Evolutionary conservation across 176 grass and related monocot genomes (phyloP), one percentile per base, ranked within the genome.

Genomic region (Bromus sterilis): DNA sequence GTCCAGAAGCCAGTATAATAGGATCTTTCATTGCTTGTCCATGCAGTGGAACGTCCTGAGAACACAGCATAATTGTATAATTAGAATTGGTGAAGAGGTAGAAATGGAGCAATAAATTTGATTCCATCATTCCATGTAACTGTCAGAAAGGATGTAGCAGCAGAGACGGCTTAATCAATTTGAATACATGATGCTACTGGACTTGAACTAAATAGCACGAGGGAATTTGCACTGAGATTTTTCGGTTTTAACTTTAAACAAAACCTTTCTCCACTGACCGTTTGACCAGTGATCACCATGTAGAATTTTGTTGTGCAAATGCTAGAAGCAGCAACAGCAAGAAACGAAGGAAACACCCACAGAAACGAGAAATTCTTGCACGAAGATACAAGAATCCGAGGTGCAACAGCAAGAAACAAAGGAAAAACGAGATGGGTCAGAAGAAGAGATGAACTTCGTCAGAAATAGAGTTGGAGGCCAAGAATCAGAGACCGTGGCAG

Each of bases 1-100:
- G 12, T 81, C 82, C 87, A 35, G 87, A 89, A 2, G 62, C 61
- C 77, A 89, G 56, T 39, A 89, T 85, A 26, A 89, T 55, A 10
- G 71, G 82, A 89, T 85, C 33, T 7, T 33, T 51, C 87, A 85
- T 85, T 68, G 35, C 41, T 85, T 31, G 24, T 66, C 0, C 71
- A 15, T 61, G 49, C 62, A 32, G 59, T 36, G 10, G n/a, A 81
- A 61, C 87, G 76, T 4, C 77, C 87, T 89, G 53, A 23, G 16
- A 88, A 68, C 40, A 76, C 20, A 77, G 31, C 36, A 42, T 58
- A 71, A 69, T 70, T 55, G 4, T 49, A 25, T 21, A 56, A 85
- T 80, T 16, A 85, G 62, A 62, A 51, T 23, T 70, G 4, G 57
- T 71, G 36, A 64, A 78, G 53, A 84, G 25, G 25, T 49, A 18